These are phyloP conservation scores for Furcasterigmium sp. DNA, from an alignment of 2,329 filamentous ascomycete genomes.

Conservation along the genomic window DNA sequence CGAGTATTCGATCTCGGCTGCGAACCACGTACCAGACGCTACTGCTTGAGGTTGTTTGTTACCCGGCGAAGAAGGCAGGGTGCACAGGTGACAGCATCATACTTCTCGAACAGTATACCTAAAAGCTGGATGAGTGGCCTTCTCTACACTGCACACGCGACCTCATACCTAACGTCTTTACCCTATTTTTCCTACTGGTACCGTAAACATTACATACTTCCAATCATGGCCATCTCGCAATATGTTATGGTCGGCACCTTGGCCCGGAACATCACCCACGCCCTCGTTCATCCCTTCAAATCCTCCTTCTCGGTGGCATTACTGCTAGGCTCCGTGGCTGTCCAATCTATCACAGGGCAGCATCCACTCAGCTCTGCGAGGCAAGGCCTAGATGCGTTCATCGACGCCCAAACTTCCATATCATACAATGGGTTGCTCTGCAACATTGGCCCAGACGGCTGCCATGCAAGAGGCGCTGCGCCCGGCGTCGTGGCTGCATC, in stretches of 20 bases:
- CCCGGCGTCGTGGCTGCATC: slow-evolving; percentile 52
- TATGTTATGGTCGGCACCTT: slow-evolving; percentile 7
- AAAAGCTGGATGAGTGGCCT: no score
- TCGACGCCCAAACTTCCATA: slow-evolving; percentile 46
- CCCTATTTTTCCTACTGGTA: no score
- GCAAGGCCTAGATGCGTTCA: slow-evolving; percentile 46
- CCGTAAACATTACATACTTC: no score
- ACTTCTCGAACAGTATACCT: no score
- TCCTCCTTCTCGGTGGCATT: slow-evolving; percentile 43
- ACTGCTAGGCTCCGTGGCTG: slow-evolving; percentile 44
- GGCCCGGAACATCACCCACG: slow-evolving; percentile 8
- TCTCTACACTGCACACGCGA: no score
- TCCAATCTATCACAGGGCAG: slow-evolving; percentile 45
- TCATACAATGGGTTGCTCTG: slow-evolving; percentile 47
- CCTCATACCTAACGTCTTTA: no score
- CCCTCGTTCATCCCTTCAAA: slow-evolving; percentile 38
- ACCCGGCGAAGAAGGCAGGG: no score
- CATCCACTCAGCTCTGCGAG: slow-evolving; percentile 29
- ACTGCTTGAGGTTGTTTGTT: no score
- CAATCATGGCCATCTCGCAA: slow-evolving; percentile 9
- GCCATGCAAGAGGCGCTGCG: slow-evolving; percentile 38
- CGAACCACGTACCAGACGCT: no score
- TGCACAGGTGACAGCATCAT: no score
- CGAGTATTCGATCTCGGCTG: no score
- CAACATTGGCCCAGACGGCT: slow-evolving; percentile 54